Evolutionary conservation across 352 stramenopile genomes (phyloP).

Genomic region (Pythium scleroteichum): DNA sequence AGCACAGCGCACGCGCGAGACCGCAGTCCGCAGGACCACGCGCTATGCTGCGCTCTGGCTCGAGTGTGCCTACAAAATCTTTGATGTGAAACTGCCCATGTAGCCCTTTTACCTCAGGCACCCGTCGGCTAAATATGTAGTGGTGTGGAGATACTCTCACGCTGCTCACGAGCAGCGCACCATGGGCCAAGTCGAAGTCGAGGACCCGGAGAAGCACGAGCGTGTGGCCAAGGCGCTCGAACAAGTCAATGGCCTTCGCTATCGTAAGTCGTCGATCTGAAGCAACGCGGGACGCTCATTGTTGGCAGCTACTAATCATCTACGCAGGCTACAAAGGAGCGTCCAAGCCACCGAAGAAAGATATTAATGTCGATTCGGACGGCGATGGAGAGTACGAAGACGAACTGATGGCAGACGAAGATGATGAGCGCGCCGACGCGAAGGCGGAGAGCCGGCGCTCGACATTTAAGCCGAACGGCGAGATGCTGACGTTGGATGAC

Average conservation of each 20-base stretch:
- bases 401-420: constrained; percentile 1
- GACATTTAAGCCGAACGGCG: not conserved
- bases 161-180: not conserved
- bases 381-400: constrained; percentile 12
- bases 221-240: constrained; percentile 64
- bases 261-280: no score
- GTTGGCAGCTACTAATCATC: no score
- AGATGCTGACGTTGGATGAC: constrained; percentile 51
- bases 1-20: constrained; percentile 35
- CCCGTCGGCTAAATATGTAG: no score
- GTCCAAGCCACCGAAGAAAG: constrained; percentile 25
- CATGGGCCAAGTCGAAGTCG: constrained; percentile 12
- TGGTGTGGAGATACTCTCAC: no score
- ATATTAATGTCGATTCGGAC: constrained; percentile 39
- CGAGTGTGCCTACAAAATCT: constrained; percentile 22
- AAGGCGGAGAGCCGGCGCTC: not conserved
- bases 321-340: constrained; percentile 47
- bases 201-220: constrained; percentile 48
- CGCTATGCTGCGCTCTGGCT: not conserved
- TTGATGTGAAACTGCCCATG: constrained; percentile 23
- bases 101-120: no score
- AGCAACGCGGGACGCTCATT: no score
- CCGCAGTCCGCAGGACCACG: constrained; percentile 42
- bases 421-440: constrained; percentile 20
- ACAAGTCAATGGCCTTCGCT: constrained; percentile 69